These are phyloP conservation scores for Penstemon newberryi DNA, from an alignment of 257 asterid species.

Conservation along the genomic window DNA sequence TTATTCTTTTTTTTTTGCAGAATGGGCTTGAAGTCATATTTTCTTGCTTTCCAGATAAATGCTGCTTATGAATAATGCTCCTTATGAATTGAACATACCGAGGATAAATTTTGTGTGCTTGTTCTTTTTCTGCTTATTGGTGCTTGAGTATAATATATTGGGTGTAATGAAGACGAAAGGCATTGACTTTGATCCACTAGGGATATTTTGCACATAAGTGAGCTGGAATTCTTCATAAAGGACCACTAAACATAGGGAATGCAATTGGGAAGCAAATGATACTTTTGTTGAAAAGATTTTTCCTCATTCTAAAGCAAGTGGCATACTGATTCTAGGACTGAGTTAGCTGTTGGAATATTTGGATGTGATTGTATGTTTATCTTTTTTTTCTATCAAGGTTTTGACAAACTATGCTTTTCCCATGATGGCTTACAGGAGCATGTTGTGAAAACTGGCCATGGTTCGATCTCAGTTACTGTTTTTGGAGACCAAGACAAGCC, in stretches of 20 bases:
- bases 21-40: slow-evolving; percentile 9
- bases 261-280: slow-evolving; percentile 25
- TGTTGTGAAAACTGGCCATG: slow-evolving; percentile 74
- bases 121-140: slow-evolving; percentile 10
- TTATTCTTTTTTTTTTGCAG: too few species aligned
- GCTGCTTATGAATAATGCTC: background rate
- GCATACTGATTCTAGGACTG: slow-evolving; percentile 23
- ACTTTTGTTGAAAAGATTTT: slow-evolving; percentile 23
- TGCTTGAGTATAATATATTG: slow-evolving; percentile 26
- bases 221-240: slow-evolving; percentile 32
- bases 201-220: slow-evolving; percentile 25
- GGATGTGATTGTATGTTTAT: slow-evolving; percentile 26
- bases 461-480: slow-evolving; percentile 77
- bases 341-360: slow-evolving; percentile 37
- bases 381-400: slow-evolving; percentile 18
- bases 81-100: background rate
- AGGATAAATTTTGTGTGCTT: background rate
- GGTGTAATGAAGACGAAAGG: slow-evolving; percentile 26
- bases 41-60: slow-evolving; percentile 10
- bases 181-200: slow-evolving; percentile 23
- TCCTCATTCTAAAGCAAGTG: slow-evolving; percentile 23
- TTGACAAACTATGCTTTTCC: slow-evolving; percentile 33
- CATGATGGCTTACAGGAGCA: slow-evolving; percentile 68
- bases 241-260: slow-evolving; percentile 30
- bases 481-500: slow-evolving; percentile 97